These are phyloP conservation scores for Ustilago esculenta DNA, from an alignment of 1,284 basidiomycete genomes.

Conservation along the genomic window DNA sequence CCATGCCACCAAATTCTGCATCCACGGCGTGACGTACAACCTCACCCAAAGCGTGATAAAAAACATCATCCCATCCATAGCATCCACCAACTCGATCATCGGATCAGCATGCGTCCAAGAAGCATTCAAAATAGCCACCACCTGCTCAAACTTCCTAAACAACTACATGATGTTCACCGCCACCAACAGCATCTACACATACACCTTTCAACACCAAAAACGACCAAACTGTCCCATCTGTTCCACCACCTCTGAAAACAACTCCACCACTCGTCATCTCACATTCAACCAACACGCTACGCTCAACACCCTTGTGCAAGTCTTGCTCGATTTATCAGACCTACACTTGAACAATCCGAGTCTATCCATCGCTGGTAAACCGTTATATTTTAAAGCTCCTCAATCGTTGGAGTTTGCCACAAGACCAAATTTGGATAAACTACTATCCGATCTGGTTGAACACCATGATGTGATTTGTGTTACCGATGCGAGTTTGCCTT, in stretches of 20 bases:
- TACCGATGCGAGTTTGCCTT: slow-evolving; percentile 86
- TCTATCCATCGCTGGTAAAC: slow-evolving; percentile 70
- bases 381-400: slow-evolving; percentile 90
- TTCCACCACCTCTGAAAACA: no score
- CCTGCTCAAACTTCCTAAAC: slow-evolving; percentile 89
- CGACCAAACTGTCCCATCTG: slow-evolving; percentile 95
- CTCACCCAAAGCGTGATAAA: slow-evolving; percentile 98
- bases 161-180: slow-evolving; percentile 94
- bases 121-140: slow-evolving; percentile 98
- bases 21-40: slow-evolving; percentile 97
- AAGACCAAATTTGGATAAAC: slow-evolving; percentile 86
- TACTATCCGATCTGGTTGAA: slow-evolving; percentile 80
- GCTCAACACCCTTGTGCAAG: slow-evolving; percentile 53
- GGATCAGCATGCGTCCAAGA: slow-evolving; percentile 95
- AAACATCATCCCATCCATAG: slow-evolving; percentile 92
- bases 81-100: slow-evolving; percentile 65
- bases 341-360: slow-evolving; percentile 60
- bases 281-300: slow-evolving; percentile 17
- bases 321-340: slow-evolving; percentile 51
- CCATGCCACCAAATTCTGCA: slow-evolving; percentile 89
- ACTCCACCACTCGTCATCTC: slow-evolving; percentile 37
- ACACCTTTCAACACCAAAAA: slow-evolving; percentile 94
- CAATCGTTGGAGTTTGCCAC: slow-evolving; percentile 87
- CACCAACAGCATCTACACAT: slow-evolving; percentile 95
- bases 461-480: slow-evolving; percentile 83